A percentile compares a stretch with the other conserved stretches of the same genome.
phyloP scores from a whole-genome alignment of 495 filamentous ascomycete genomes.

The Aeminium ludgeri region DNA sequence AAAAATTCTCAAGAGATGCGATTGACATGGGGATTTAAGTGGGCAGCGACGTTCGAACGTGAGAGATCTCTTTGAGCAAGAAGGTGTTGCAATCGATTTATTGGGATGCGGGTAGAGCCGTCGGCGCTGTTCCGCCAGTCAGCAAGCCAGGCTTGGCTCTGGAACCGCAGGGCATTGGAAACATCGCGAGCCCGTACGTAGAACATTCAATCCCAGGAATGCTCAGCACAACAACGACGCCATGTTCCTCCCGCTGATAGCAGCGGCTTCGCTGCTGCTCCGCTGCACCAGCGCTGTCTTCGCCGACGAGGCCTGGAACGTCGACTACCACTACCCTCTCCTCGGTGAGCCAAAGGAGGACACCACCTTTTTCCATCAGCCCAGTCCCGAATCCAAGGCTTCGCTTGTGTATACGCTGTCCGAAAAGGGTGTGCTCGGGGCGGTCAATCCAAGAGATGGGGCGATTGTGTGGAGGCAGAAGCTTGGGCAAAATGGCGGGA shows the following conservation, averaged over 20 bases:
- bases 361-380: conserved; percentile 89
- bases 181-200: no score
- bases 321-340: conserved; percentile 86
- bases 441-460: conserved; percentile 77
- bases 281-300: conserved; percentile 49
- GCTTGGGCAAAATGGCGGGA: conserved; percentile 24
- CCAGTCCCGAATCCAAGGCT: conserved; percentile 60
- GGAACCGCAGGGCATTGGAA: background rate
- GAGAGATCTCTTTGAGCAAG: no score
- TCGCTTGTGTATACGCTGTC: conserved; percentile 84
- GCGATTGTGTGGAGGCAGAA: conserved; percentile 72
- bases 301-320: conserved; percentile 74
- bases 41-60: no score
- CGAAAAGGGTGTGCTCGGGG: conserved; percentile 63
- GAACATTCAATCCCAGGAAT: no score
- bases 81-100: no score
- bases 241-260: conserved; percentile 6
- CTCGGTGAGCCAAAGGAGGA: conserved; percentile 63
- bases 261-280: conserved; percentile 5
- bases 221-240: background rate
- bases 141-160: no score
- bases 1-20: no score
- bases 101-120: no score
- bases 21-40: no score
- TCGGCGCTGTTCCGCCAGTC: no score